Evolutionary conservation across 2,329 filamentous ascomycete species (phyloP).

Genomic region (Pseudogymnoascus destructans): DNA sequence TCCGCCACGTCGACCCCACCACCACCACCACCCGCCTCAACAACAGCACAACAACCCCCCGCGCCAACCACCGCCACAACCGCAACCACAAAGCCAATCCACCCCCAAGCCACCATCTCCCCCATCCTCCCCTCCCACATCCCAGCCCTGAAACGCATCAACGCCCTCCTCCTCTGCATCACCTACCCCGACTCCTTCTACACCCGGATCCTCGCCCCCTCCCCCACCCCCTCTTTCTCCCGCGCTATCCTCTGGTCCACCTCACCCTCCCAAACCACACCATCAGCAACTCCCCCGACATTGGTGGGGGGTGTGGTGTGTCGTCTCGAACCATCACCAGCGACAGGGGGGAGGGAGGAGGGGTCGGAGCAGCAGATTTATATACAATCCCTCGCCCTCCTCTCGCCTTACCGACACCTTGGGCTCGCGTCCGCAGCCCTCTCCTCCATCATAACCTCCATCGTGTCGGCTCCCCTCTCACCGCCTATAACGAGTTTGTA

Average conservation of each 20-base stretch:
- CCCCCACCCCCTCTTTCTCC: slow-evolving; percentile 38
- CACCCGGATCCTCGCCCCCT: slow-evolving; percentile 37
- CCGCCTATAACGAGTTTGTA: slow-evolving; percentile 36
- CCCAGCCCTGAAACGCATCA: slow-evolving; percentile 48
- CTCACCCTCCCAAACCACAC: slow-evolving; percentile 21
- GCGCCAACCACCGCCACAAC: slow-evolving; percentile 13
- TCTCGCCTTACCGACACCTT: slow-evolving; percentile 48
- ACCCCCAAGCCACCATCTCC: slow-evolving; percentile 38
- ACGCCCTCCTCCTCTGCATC: slow-evolving; percentile 50
- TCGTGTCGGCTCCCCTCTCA: slow-evolving; percentile 25
- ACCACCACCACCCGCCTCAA: slow-evolving; percentile 16
- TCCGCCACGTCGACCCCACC: slow-evolving; percentile 16
- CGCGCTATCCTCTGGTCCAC: slow-evolving; percentile 47
- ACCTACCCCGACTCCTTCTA: slow-evolving; percentile 54
- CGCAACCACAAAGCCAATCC: slow-evolving; percentile 24
- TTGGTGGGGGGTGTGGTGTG: slow-evolving; percentile 50
- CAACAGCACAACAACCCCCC: slow-evolving; percentile 17
- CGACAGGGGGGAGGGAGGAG: too few relatives aligned
- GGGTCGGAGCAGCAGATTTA: slow-evolving; percentile 32
- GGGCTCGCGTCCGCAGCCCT: slow-evolving; percentile 47
- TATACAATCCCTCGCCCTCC: slow-evolving; percentile 49
- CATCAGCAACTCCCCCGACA: slow-evolving; percentile 29
- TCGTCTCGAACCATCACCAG: slow-evolving; percentile 38
- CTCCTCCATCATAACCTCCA: slow-evolving; percentile 30
- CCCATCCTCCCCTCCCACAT: slow-evolving; percentile 39